Percentiles rank a stretch among this genome's conserved stretches.
phyloP scores from a whole-genome alignment of 768 basidiomycete genomes.

The Lentinula raphanica region DNA sequence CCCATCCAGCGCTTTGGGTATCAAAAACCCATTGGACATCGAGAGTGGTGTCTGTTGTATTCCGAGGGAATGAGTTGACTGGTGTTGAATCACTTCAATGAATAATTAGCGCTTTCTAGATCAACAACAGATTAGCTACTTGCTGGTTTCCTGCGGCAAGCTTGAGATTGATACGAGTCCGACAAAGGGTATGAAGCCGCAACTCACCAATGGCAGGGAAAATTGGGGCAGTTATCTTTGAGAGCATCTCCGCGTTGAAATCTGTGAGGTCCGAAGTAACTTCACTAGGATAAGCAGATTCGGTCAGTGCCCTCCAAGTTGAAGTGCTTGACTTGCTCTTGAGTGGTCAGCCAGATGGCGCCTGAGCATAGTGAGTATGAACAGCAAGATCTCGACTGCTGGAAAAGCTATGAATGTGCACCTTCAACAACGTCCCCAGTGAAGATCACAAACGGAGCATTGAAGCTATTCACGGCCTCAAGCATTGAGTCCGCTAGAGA shows the following conservation, averaged over 20 bases:
- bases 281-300: conserved; percentile 9
- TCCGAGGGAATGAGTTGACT: conserved; percentile 35
- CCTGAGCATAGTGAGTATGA: conserved; percentile 11
- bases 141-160: conserved; percentile 23
- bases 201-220: conserved; percentile 27
- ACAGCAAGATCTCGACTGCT: background rate
- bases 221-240: conserved; percentile 20
- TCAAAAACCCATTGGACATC: conserved; percentile 31
- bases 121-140: background rate
- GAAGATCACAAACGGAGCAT: conserved; percentile 29
- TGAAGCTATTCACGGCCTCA: conserved; percentile 20
- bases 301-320: background rate
- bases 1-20: conserved; percentile 19
- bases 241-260: conserved; percentile 24
- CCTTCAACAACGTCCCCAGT: conserved; percentile 37
- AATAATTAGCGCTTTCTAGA: background rate
- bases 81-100: conserved; percentile 33
- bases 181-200: too few species aligned
- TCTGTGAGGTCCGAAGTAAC: conserved; percentile 23
- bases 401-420: conserved; percentile 3
- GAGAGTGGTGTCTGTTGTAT: conserved; percentile 18
- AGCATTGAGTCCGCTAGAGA: conserved; percentile 33
- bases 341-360: conserved; percentile 24
- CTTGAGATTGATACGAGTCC: too few species aligned
- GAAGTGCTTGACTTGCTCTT: conserved; percentile 15